These are phyloP conservation scores for Symbiodinium pilosum DNA, from an alignment of 73 alveolate genomes.

Conservation along the genomic window DNA sequence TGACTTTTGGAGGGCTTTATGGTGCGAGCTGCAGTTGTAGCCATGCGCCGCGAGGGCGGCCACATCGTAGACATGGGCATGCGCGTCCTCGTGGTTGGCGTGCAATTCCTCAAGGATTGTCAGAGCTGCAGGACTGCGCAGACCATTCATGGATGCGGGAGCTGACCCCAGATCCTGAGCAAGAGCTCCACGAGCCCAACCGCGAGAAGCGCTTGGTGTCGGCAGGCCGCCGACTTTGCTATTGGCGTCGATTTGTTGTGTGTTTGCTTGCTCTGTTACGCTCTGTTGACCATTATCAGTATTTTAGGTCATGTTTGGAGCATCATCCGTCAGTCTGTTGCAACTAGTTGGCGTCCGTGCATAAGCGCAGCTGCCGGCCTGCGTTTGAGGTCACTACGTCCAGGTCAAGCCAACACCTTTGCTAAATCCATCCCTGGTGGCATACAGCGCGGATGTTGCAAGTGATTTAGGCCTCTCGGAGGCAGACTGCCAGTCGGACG, in stretches of 20 bases:
- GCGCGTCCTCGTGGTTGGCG: too few relatives aligned
- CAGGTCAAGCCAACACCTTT: conserved; percentile 57
- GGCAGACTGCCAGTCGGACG: conserved; percentile 35
- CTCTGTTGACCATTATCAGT: neutral
- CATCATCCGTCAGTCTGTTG: neutral
- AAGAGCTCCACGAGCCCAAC: conserved; percentile 50
- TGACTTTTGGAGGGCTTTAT: neutral
- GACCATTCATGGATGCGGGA: conserved; percentile 55
- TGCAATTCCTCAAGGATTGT: too few relatives aligned
- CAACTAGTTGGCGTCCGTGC: neutral
- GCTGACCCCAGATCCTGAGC: conserved; percentile 34
- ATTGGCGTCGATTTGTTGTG: neutral
- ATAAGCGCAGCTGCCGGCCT: neutral
- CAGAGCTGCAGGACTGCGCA: conserved; percentile 10
- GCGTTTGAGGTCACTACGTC: conserved; percentile 38
- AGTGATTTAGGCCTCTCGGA: neutral
- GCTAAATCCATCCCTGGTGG: conserved; percentile 58
- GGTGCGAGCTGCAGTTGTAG: neutral
- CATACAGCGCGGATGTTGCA: conserved; percentile 47
- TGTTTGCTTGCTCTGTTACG: neutral
- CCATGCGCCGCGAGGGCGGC: neutral
- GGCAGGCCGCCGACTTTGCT: too few relatives aligned
- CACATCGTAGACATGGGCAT: too few relatives aligned
- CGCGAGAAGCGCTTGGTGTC: conserved; percentile 81
- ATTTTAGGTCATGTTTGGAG: too few relatives aligned